These are phyloP conservation scores for Chaetomium cochliodes DNA, from an alignment of 495 filamentous ascomycete genomes.

Conservation along the genomic window DNA sequence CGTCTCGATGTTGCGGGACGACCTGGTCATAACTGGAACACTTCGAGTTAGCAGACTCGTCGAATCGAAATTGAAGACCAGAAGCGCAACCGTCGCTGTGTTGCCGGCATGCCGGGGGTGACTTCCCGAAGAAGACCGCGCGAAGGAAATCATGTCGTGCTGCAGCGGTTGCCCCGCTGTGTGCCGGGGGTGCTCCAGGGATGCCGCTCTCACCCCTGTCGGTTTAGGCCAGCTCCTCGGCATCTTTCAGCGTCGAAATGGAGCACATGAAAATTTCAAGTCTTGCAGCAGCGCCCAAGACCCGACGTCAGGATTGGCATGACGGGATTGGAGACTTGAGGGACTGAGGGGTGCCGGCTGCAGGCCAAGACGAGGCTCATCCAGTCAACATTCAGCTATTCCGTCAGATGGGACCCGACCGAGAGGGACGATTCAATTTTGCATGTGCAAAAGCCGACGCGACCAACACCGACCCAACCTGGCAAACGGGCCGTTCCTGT, in stretches of 20 bases:
- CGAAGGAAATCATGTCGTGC: conserved; percentile 21
- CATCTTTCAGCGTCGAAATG: conserved; percentile 22
- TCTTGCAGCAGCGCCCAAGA: neutral
- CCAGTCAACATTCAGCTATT: neutral
- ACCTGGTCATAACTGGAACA: neutral
- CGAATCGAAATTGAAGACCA: neutral
- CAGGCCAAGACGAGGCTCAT: conserved; percentile 10
- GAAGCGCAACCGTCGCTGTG: conserved; percentile 8
- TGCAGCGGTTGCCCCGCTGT: conserved; percentile 17
- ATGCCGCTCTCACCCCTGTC: conserved; percentile 18
- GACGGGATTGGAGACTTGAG: neutral
- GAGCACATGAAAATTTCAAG: conserved; percentile 37
- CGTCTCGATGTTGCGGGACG: neutral
- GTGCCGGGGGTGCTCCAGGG: conserved; percentile 27
- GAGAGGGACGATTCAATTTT: neutral
- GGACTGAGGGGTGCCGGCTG: neutral
- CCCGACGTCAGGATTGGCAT: conserved; percentile 1
- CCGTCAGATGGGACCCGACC: neutral
- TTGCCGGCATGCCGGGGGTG: conserved; percentile 18
- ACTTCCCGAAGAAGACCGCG: conserved; percentile 31
- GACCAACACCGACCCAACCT: neutral
- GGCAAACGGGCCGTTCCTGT: neutral
- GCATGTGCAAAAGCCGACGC: conserved; percentile 3
- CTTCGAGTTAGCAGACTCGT: neutral
- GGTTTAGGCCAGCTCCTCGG: conserved; percentile 27